These are phyloP conservation scores for Austroboletus niveus DNA, from an alignment of 1,284 basidiomycete genomes.

Conservation along the genomic window DNA sequence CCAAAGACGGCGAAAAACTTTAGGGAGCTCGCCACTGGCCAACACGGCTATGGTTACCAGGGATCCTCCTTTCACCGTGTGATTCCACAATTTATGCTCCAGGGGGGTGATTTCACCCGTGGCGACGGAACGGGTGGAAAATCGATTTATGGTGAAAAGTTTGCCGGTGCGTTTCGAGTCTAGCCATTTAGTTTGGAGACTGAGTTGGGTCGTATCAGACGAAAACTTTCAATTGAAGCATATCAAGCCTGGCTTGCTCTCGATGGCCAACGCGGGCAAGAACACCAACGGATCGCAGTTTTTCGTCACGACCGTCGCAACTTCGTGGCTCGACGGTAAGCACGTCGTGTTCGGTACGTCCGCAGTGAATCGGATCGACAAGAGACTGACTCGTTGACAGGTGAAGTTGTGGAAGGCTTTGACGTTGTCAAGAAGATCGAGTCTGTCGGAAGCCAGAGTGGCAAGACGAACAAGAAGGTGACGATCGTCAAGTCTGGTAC, in stretches of 20 bases:
- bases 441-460: slow-evolving; percentile 48
- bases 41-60: slow-evolving; percentile 64
- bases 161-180: slow-evolving; percentile 43
- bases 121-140: slow-evolving; percentile 88
- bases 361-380: too few species aligned
- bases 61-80: slow-evolving; percentile 81
- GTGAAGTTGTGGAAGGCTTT: slow-evolving; percentile 63
- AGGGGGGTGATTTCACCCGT: slow-evolving; percentile 73
- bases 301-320: slow-evolving; percentile 71
- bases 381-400: slow-evolving; percentile 22
- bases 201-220: slow-evolving; percentile 43
- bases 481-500: slow-evolving; percentile 53
- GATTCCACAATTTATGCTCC: slow-evolving; percentile 62
- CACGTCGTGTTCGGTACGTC: slow-evolving; percentile 79
- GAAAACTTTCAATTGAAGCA: slow-evolving; percentile 87
- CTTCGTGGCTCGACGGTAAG: slow-evolving; percentile 72
- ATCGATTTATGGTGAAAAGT: slow-evolving; percentile 90
- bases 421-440: slow-evolving; percentile 70
- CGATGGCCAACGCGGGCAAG: slow-evolving; percentile 85
- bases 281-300: slow-evolving; percentile 62
- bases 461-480: slow-evolving; percentile 47
- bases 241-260: slow-evolving; percentile 78
- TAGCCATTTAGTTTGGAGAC: too few species aligned
- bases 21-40: slow-evolving; percentile 83
- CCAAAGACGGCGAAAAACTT: slow-evolving; percentile 86